These are phyloP conservation scores for Penicillium pancosmium DNA, from an alignment of 495 filamentous ascomycete species.

Conservation along the genomic window DNA sequence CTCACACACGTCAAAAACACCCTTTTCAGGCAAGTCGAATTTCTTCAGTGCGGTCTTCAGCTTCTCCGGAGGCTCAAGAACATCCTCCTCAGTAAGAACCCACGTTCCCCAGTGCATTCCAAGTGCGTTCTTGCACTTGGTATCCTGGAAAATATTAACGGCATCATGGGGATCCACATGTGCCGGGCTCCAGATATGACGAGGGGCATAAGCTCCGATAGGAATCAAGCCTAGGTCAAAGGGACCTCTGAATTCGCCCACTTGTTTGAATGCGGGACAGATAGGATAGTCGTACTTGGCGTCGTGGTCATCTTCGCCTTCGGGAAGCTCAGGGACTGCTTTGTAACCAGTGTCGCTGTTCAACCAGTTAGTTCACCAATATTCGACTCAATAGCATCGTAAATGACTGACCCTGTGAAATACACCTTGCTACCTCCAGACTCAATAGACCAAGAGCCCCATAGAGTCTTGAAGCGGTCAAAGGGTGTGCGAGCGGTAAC, in stretches of 20 bases:
- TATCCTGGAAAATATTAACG: conserved; percentile 90
- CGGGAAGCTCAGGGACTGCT: conserved; percentile 68
- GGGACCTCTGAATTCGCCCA: conserved; percentile 78
- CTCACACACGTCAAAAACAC: conserved; percentile 85
- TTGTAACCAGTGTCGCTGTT: conserved; percentile 77
- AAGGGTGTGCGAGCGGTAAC: conserved; percentile 66
- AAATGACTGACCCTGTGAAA: conserved; percentile 44
- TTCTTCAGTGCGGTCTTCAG: conserved; percentile 74
- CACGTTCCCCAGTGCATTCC: conserved; percentile 96
- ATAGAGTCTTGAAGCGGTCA: conserved; percentile 77
- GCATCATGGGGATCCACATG: conserved; percentile 89
- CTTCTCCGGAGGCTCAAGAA: conserved; percentile 78
- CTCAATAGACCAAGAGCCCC: conserved; percentile 82
- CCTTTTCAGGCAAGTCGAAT: conserved; percentile 69
- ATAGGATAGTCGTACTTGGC: conserved; percentile 69
- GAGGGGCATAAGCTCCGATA: conserved; percentile 88
- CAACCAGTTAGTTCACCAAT: conserved; percentile 12
- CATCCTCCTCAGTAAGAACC: conserved; percentile 84
- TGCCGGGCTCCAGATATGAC: conserved; percentile 73
- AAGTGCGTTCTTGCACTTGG: conserved; percentile 78
- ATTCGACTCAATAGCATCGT: not conserved
- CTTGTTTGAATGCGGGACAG: conserved; percentile 86
- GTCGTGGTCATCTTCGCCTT: conserved; percentile 72
- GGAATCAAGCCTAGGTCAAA: conserved; percentile 95
- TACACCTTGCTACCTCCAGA: conserved; percentile 60